Conservation (phyloP, 768 basidiomycete species). For the Multifurca ochricompacta region DNA sequence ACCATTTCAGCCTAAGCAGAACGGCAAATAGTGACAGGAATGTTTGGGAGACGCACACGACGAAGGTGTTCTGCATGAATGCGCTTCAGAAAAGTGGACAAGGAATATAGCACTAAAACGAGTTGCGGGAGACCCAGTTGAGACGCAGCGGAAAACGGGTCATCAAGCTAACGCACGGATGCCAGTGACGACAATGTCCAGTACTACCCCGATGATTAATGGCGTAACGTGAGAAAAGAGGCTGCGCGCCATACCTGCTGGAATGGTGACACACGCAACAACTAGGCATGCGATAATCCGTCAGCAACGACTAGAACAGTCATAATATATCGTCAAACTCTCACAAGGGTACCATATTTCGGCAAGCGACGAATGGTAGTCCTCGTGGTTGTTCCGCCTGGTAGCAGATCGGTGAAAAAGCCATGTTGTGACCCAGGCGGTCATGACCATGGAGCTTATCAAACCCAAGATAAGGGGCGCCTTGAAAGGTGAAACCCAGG, state of each 20-base stretch:
- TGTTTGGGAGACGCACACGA: not conserved
- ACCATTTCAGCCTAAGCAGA: not conserved
- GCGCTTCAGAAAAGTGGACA: not conserved
- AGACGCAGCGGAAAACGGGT: not conserved
- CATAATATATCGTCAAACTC: not conserved
- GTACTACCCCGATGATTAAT: not conserved
- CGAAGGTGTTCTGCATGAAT: slow-evolving; percentile 13
- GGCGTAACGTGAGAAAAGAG: not conserved
- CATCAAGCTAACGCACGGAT: not conserved
- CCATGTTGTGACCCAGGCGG: slow-evolving; percentile 1
- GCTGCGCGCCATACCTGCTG: slow-evolving; percentile 1
- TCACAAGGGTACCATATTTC: slow-evolving; percentile 2
- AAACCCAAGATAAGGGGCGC: not conserved
- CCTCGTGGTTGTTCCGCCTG: not conserved
- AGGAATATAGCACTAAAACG: slow-evolving; percentile 2
- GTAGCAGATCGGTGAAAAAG: not conserved
- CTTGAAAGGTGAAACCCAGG: not conserved
- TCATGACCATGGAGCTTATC: not conserved
- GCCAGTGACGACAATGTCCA: slow-evolving; percentile 4
- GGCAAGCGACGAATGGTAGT: too few relatives aligned
- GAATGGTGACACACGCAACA: slow-evolving; percentile 4
- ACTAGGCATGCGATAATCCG: not conserved
- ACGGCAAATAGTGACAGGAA: not conserved
- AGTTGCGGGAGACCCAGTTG: not conserved
- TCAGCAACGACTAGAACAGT: not conserved